Percentiles rank a stretch among this genome's conserved stretches.
Conservation (phyloP, 352 stramenopile species). For the Phytophthora cryptogea region DNA sequence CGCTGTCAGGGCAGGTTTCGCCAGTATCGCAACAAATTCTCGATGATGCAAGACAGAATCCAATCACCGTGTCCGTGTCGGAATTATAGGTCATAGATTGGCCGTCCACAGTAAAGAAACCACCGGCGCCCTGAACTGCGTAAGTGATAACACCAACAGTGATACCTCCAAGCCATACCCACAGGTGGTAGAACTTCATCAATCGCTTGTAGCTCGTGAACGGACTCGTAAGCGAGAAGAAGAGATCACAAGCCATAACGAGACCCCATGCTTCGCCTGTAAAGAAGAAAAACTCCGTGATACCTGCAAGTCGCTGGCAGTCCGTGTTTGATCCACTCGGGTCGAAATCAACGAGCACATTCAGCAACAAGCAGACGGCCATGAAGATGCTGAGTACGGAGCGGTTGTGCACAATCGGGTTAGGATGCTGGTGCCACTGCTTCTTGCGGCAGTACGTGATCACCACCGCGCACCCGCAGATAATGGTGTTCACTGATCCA, state of each 20-base stretch:
- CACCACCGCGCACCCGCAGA: constrained; percentile 85
- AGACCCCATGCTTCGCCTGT: constrained; percentile 86
- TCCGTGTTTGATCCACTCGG: constrained; percentile 56
- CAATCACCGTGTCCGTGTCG: constrained; percentile 67
- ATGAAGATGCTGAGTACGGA: constrained; percentile 87
- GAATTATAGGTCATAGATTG: constrained; percentile 81
- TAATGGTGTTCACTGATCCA: constrained; percentile 88
- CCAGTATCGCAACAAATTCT: constrained; percentile 72
- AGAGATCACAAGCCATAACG: constrained; percentile 89
- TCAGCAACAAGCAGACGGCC: constrained; percentile 80
- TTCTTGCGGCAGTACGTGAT: constrained; percentile 89
- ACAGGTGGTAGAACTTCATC: constrained; percentile 90
- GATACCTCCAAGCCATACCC: constrained; percentile 84
- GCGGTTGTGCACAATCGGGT: constrained; percentile 88
- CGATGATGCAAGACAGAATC: constrained; percentile 85
- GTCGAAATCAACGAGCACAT: constrained; percentile 82
- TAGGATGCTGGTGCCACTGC: constrained; percentile 89
- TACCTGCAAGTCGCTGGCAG: constrained; percentile 74
- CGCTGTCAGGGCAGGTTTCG: constrained; percentile 41
- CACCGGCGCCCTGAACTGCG: constrained; percentile 62
- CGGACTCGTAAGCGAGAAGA: constrained; percentile 87
- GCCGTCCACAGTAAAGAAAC: constrained; percentile 87
- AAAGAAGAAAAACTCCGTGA: constrained; percentile 92
- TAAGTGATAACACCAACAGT: constrained; percentile 82
- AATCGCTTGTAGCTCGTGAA: constrained; percentile 91